Evolutionary conservation across 2,329 filamentous ascomycete species (phyloP), one percentile per base, ranked within the genome.

Genomic region (Aspergillus pseudoglaucus): DNA sequence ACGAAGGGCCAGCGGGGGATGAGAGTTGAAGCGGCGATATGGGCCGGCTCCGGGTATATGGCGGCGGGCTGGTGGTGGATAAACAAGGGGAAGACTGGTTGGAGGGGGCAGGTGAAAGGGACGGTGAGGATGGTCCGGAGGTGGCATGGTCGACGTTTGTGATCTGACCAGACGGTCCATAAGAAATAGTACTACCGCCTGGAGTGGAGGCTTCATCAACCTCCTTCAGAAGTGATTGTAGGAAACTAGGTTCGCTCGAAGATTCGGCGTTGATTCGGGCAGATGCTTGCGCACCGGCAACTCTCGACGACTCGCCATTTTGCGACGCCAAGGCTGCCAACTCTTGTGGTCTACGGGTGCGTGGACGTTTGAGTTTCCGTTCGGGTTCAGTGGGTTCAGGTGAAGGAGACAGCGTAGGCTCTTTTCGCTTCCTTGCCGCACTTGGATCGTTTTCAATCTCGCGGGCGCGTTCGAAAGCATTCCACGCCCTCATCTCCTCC

Each of bases 401-500:
- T 3, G 89, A 94, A 62, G 89, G 93, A 45, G 90, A 82, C 71
- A 95, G 90, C 50, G 87, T 82, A 45, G 75, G 73, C 50, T 72
- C 74, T 54, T 84, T 69, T 45, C 67, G 64, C 53, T 75, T 73
- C 52, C 72, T 76, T 38, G 78, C 69, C 45, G 70, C 65, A 41
- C 54, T 65, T 0, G 71, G 65, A 18, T 76, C 68, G 52, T 73
- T 76, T 53, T 86, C 79, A 15, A 80, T 78, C 51, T 90, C 85
- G 54, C 88, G 80, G 39, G 88, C 90, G 65, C 85, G 87, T 57
- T 96, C 90, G 53, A 97, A 84, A 17, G 87, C 89, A 53, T 90
- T 88, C 93, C 91, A 96, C 3, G 91, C 89, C 49, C 83, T 79
- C 46, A 85, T 77, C 66, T 95, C 90, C 57, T 95, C 90, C 38